Percentiles rank a stretch among this genome's conserved stretches.
phyloP scores from a whole-genome alignment of 148 eudicot species.

The Camellia granthamiana region DNA sequence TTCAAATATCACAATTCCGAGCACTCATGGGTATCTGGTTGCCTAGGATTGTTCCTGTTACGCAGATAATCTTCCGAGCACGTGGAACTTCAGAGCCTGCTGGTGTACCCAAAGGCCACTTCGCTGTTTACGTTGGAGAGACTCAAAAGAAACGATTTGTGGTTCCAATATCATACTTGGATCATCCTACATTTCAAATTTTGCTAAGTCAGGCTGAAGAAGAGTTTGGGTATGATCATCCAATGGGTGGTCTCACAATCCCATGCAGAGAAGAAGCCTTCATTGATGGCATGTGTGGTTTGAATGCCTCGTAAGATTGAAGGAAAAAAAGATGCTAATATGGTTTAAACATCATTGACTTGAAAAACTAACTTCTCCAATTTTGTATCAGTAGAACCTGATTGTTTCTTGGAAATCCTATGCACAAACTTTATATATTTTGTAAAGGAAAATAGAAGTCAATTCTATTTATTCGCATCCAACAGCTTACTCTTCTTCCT shows the following conservation, averaged over 20 bases:
- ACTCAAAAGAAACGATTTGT: conserved; percentile 36
- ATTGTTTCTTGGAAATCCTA: not conserved
- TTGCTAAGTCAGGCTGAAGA: conserved; percentile 42
- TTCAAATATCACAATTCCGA: not conserved
- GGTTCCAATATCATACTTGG: conserved; percentile 47
- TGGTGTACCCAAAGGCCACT: conserved; percentile 50
- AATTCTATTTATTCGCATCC: no score
- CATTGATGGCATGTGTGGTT: conserved; percentile 29
- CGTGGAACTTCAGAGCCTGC: not conserved
- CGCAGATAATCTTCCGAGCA: not conserved
- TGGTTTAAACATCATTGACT: not conserved
- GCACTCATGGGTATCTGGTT: conserved; percentile 1
- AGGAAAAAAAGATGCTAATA: not conserved
- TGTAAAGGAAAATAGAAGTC: no score
- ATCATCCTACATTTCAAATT: conserved; percentile 42
- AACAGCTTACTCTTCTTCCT: no score
- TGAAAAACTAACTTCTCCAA: not conserved
- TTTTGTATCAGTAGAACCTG: not conserved
- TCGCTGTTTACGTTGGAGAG: conserved; percentile 50
- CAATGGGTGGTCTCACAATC: conserved; percentile 50
- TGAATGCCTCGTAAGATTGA: conserved; percentile 5
- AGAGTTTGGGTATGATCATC: conserved; percentile 46
- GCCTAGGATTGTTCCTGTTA: not conserved
- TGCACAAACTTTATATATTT: no score
- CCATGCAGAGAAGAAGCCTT: conserved; percentile 44